Evolutionary conservation across 2,329 filamentous ascomycete genomes (phyloP).

Genomic region (Fusarium zealandicum): DNA sequence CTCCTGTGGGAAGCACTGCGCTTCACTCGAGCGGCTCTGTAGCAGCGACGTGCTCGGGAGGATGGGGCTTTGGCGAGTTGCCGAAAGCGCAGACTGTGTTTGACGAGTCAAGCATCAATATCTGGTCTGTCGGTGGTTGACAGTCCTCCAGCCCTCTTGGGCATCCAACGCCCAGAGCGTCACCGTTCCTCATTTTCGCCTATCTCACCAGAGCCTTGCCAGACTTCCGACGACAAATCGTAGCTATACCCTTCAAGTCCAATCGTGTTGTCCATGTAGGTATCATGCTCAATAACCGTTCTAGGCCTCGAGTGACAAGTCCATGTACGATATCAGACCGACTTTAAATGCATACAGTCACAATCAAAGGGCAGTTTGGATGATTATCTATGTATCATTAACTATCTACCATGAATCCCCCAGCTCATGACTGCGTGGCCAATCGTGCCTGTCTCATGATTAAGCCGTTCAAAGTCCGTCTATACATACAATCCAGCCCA

Average conservation of each 20-base stretch:
- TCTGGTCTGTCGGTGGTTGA: slow-evolving; percentile 39
- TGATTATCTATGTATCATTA: slow-evolving; percentile 21
- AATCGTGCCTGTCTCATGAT: slow-evolving; percentile 21
- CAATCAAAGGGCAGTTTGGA: not conserved
- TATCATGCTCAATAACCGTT: too few relatives aligned
- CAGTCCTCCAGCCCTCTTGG: not conserved
- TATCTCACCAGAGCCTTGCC: too few relatives aligned
- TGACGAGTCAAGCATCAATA: slow-evolving; percentile 37
- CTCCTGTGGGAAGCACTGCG: slow-evolving; percentile 57
- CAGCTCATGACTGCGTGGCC: slow-evolving; percentile 27
- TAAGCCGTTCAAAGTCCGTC: slow-evolving; percentile 13
- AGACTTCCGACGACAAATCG: too few relatives aligned
- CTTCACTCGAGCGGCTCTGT: slow-evolving; percentile 64
- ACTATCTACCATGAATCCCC: slow-evolving; percentile 25
- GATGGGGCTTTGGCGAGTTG: slow-evolving; percentile 50
- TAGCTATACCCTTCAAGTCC: too few relatives aligned
- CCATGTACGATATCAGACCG: too few relatives aligned
- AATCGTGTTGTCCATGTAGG: too few relatives aligned
- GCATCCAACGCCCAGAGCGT: too few relatives aligned
- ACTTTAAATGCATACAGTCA: too few relatives aligned
- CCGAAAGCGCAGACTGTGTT: slow-evolving; percentile 25
- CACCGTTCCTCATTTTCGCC: too few relatives aligned
- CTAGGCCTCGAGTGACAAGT: too few relatives aligned
- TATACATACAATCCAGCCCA: slow-evolving; percentile 8
- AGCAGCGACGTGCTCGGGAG: slow-evolving; percentile 63